Evolutionary conservation across 371 early-diverging fungal genomes (phyloP).

Genomic region (Dichotomocladium elegans): DNA sequence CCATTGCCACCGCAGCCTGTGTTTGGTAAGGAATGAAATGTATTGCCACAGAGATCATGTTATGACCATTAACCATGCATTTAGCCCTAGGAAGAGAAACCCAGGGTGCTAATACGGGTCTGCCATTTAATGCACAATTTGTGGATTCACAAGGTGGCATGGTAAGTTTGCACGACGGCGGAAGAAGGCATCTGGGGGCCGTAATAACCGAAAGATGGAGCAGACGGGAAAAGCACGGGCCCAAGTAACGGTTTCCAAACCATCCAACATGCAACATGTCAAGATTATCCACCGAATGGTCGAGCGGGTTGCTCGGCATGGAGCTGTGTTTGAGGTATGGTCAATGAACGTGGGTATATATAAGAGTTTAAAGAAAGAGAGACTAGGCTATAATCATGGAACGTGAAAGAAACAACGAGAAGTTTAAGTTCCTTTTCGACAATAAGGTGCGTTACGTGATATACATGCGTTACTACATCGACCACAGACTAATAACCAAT

Average conservation of each 20-base stretch:
- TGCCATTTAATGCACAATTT: constrained; percentile 72
- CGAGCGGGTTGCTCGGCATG: constrained; percentile 76
- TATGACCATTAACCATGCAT: too few species aligned
- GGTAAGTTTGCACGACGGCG: constrained; percentile 5
- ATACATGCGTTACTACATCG: background rate
- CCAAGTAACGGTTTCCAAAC: constrained; percentile 65
- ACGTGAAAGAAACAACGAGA: constrained; percentile 59
- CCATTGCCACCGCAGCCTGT: constrained; percentile 76
- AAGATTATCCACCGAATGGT: constrained; percentile 81
- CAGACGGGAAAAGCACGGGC: constrained; percentile 19
- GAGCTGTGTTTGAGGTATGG: constrained; percentile 71
- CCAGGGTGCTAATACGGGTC: constrained; percentile 37
- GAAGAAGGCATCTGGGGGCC: background rate
- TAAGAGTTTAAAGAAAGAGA: too few species aligned
- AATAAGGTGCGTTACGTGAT: constrained; percentile 48
- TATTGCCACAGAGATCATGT: too few species aligned
- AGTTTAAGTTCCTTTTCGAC: constrained; percentile 72
- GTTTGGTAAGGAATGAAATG: constrained; percentile 73
- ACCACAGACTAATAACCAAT: background rate
- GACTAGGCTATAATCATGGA: constrained; percentile 61
- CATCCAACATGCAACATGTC: constrained; percentile 53
- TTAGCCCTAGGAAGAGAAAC: constrained; percentile 34
- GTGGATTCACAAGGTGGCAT: constrained; percentile 15
- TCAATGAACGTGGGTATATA: too few species aligned
- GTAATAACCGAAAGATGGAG: background rate